Base-by-base conservation (phyloP, 805 yeast genomes). In the Saturnispora gosingensis region DNA sequence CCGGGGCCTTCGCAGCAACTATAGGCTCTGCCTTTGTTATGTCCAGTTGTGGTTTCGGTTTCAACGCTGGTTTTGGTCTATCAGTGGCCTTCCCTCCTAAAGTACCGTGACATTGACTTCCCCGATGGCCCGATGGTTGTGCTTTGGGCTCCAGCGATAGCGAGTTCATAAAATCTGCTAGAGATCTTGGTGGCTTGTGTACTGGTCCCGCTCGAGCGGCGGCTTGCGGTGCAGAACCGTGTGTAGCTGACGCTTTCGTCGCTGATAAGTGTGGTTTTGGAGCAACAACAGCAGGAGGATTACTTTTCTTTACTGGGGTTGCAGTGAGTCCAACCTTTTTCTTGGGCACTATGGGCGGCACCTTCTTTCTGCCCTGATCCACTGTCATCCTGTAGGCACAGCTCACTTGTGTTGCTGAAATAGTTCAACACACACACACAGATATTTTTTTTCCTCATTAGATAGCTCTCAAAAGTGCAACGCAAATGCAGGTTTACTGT, bases 291-390 rank as follows among this genome's bases (percentile, higher is more conserved):
- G 28, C 25, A 7, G 22, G 20, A 16, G 24, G 44, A 13, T 6
- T 13, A 10, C 13, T 15, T 22, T 24, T 22, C 7, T 40, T 22
- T 22, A n/a, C 24, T 24, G 44, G 11, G 4, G 24, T 3, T 3
- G 42, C 24, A 5, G 15, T 53, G 46, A 63, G 45, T 5, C 42
- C 44, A 2, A 43, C 30, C 16, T 55, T 60, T 52, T 65, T 65
- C 53, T 49, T 56, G 6, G 69, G 68, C 4, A 62, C 61, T 6
- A 62, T 38, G 4, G 67, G 67, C 2, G 63, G 61, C 11, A 56
- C 28, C 42, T 60, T 65, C 48, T 59, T 62, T 50, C 30, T 54
- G 28, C 43, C 38, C 4, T 28, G 20, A 4, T 15, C 22, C 3
- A 45, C 42, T 20, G 42, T 39, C 35, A 46, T 30, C 13, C 22